Conservation (phyloP, 345 rosid genomes). For the Populus ilicifolia region DNA sequence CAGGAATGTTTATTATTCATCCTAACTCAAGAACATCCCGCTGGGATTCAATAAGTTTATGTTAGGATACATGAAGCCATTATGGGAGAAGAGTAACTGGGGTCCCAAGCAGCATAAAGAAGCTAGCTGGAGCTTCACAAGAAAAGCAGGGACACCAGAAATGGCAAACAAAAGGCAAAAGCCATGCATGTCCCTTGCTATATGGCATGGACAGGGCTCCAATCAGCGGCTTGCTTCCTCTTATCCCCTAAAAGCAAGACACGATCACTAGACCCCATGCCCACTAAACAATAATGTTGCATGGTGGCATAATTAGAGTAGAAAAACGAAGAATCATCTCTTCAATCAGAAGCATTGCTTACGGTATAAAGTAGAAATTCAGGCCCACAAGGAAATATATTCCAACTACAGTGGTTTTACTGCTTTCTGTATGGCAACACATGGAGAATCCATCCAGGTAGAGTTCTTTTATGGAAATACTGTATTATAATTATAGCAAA, state of each 20-base stretch:
- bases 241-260: constrained; percentile 21
- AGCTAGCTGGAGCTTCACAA: background rate
- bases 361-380: background rate
- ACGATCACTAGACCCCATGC: constrained; percentile 13
- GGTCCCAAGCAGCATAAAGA: background rate
- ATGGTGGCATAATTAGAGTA: background rate
- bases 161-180: constrained; percentile 2
- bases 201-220: background rate
- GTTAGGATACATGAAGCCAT: background rate
- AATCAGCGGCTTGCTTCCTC: constrained; percentile 7
- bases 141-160: background rate
- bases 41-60: background rate
- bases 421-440: background rate
- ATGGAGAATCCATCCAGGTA: background rate
- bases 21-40: background rate
- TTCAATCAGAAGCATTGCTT: constrained; percentile 20
- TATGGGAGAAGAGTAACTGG: background rate
- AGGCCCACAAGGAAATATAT: background rate
- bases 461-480: background rate
- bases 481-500: background rate
- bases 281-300: background rate
- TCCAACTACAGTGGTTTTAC: background rate
- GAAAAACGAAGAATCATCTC: constrained; percentile 1
- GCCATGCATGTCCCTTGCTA: background rate
- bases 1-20: background rate